Evolutionary conservation across 495 filamentous ascomycete genomes (phyloP), one percentile per base, ranked within the genome.

Genomic region (Aspergillus homomorphus): DNA sequence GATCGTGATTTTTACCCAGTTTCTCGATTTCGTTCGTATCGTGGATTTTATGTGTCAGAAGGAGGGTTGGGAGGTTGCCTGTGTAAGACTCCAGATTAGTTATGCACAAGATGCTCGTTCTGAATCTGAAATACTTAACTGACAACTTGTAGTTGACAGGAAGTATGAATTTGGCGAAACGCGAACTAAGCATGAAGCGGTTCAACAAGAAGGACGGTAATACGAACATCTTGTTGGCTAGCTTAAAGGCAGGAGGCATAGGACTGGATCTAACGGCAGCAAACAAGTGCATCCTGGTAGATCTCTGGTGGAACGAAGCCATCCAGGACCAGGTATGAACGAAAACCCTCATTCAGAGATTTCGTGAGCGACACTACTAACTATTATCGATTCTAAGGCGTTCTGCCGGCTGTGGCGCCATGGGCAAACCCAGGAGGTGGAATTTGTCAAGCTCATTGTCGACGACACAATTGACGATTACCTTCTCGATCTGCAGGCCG

Each of bases 321-420:
- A 48, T 73, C 0, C 72, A 79, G 53, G 58, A 74, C 50, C 74
- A 78, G 72, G 71, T 83, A 83, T 60, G 80, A 45, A 21, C 76
- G 1, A 80, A 38, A 5, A 12, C 33, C 12, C 6, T 38, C 7
- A 12, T 7, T 5, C 15, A 38, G 8, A 2, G 15, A 2, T 38
- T 38, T 12, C 15, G 33, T 9, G 26, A 28, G 26, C 15, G 12
- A 38, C 4, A 12, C 15, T 21, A 3, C 19, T 53, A 54, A 49
- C 49, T 7, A 14, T 12, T 22, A 8, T 48, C 15, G 18, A n/a
- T 6, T 19, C 1, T 41, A 76, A 85, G 70, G 87, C 87, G 0
- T 87, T 87, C 61, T 83, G 79, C 28, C 81, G 87, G 0, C 73
- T 89, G 7, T 82, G 79, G 54, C 78, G 87, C 4, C 86, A 87